A percentile compares a stretch with the other conserved stretches of the same genome.
These are phyloP conservation scores for Fusarium sp. DNA, from an alignment of 2,329 filamentous ascomycete genomes.

Conservation along the genomic window DNA sequence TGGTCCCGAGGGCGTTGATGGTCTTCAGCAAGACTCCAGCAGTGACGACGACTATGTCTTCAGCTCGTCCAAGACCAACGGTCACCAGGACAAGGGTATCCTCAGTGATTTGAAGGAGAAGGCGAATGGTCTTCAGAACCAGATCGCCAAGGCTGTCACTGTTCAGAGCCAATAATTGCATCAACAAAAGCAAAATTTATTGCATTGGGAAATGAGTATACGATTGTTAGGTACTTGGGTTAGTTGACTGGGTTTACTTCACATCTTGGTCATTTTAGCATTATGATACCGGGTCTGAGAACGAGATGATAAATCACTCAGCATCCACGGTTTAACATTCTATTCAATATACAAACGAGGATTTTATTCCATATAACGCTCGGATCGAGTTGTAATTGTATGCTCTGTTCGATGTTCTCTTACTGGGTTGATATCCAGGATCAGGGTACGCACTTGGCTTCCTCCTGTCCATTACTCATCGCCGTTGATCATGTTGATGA, in stretches of 20 bases:
- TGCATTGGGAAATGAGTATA: not conserved
- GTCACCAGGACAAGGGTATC: constrained; percentile 1
- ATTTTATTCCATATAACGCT: not conserved
- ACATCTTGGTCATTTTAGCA: not conserved
- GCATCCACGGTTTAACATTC: constrained; percentile 27
- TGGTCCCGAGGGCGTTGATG: constrained; percentile 31
- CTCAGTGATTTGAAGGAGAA: constrained; percentile 30
- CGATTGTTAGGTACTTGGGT: not conserved
- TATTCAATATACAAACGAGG: constrained; percentile 15
- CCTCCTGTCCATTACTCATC: not conserved
- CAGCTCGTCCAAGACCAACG: constrained; percentile 6
- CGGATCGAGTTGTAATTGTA: not conserved
- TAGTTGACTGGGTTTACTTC: not conserved
- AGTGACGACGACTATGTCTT: constrained; percentile 21
- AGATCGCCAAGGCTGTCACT: constrained; percentile 20
- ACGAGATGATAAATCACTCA: constrained; percentile 33
- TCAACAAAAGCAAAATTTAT: not conserved
- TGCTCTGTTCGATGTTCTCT: rapidly evolving
- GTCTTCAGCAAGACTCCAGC: constrained; percentile 21
- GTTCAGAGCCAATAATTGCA: constrained; percentile 18
- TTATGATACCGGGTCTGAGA: constrained; percentile 29
- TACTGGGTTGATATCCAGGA: too few relatives aligned
- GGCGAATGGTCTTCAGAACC: constrained; percentile 5
- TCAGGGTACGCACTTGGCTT: rapidly evolving
- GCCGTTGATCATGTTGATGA: not conserved